Evolutionary conservation across 345 rosid genomes (phyloP).

Genomic region (Isatis tinctoria): DNA sequence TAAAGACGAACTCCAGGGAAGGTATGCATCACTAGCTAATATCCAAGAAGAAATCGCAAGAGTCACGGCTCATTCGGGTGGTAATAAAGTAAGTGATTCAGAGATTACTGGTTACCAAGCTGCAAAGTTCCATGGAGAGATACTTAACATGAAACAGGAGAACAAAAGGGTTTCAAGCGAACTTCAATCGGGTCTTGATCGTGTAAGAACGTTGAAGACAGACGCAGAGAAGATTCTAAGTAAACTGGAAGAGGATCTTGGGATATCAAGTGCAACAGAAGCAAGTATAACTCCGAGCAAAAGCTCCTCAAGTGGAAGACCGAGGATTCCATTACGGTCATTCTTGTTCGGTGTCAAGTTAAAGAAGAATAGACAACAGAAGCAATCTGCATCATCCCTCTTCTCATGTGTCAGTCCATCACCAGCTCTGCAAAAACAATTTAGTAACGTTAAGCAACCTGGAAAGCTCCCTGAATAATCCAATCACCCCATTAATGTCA

Average conservation of each 20-base stretch:
- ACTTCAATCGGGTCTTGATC: slow-evolving; percentile 51
- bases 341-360: slow-evolving; percentile 88
- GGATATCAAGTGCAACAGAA: slow-evolving; percentile 33
- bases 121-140: slow-evolving; percentile 80
- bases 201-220: slow-evolving; percentile 39
- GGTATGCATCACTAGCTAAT: slow-evolving; percentile 49
- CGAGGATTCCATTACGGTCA: slow-evolving; percentile 70
- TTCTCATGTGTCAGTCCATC: slow-evolving; percentile 61
- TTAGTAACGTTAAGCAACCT: slow-evolving; percentile 27
- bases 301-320: slow-evolving; percentile 19
- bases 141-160: slow-evolving; percentile 89
- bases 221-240: slow-evolving; percentile 50
- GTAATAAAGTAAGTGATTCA: slow-evolving; percentile 30
- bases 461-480: slow-evolving; percentile 25
- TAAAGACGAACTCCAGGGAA: slow-evolving; percentile 62
- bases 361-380: slow-evolving; percentile 49
- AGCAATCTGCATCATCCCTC: slow-evolving; percentile 39
- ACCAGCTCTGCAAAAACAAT: slow-evolving; percentile 50
- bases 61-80: slow-evolving; percentile 32
- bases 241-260: slow-evolving; percentile 54
- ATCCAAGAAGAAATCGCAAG: slow-evolving; percentile 66
- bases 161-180: slow-evolving; percentile 60
- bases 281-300: slow-evolving; percentile 23
- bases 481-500: not conserved
- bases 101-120: slow-evolving; percentile 59